phyloP scores from a whole-genome alignment of 768 basidiomycete genomes.

The Omphalotus guepiniiformis region DNA sequence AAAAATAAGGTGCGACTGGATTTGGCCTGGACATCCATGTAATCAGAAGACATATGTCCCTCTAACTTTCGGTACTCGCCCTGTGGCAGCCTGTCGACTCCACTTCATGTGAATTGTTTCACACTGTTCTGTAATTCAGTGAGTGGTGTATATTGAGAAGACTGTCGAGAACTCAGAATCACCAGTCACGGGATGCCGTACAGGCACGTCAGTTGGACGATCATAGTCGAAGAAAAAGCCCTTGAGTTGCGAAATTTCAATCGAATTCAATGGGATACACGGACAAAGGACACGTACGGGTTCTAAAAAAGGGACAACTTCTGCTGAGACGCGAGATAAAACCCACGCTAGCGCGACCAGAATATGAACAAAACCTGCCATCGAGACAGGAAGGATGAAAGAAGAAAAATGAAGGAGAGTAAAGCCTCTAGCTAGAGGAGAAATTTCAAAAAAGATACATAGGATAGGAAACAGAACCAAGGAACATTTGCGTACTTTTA shows the following conservation, averaged over 20 bases:
- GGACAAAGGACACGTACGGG: conserved; percentile 12
- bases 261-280: background rate
- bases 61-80: conserved; percentile 17
- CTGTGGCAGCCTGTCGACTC: conserved; percentile 26
- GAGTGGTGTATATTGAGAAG: background rate
- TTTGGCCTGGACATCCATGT: conserved; percentile 28
- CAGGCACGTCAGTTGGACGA: conserved; percentile 21
- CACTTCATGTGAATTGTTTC: conserved; percentile 33
- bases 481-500: no score
- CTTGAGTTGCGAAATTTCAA: conserved; percentile 14
- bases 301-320: conserved; percentile 18
- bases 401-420: no score
- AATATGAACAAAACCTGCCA: no score
- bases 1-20: conserved; percentile 44
- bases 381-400: no score
- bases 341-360: no score
- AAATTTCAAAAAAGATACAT: no score
- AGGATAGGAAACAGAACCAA: no score
- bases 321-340: no score
- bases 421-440: no score
- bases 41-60: background rate
- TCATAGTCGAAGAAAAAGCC: conserved; percentile 35
- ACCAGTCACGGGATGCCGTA: conserved; percentile 31
- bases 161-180: background rate
- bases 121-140: conserved; percentile 29